phyloP scores from a whole-genome alignment of 495 filamentous ascomycete species.

The Baudoinia panamericana region DNA sequence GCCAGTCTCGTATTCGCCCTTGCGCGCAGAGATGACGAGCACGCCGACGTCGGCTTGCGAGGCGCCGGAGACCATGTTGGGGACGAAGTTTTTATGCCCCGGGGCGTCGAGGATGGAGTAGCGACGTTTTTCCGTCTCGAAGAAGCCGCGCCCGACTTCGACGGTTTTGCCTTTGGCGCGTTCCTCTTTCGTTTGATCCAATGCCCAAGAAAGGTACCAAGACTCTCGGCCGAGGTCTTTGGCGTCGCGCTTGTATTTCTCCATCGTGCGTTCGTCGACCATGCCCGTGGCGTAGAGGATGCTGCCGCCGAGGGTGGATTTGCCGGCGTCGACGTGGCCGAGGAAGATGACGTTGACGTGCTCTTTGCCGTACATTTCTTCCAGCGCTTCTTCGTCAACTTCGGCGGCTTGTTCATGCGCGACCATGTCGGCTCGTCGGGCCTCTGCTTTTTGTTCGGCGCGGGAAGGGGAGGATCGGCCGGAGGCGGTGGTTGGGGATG shows the following conservation, averaged over 20 bases:
- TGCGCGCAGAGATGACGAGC: conserved; percentile 89
- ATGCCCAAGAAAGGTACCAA: conserved; percentile 97
- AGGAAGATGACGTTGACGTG: conserved; percentile 98
- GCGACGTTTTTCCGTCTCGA: conserved; percentile 75
- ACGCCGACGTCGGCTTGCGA: conserved; percentile 94
- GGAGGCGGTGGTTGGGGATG: conserved; percentile 64
- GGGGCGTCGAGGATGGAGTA: conserved; percentile 96
- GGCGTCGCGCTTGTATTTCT: conserved; percentile 93
- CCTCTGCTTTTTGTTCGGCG: conserved; percentile 37
- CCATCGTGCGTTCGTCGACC: conserved; percentile 96
- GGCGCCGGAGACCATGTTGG: conserved; percentile 52
- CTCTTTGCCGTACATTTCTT: conserved; percentile 97
- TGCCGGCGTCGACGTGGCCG: conserved; percentile 94
- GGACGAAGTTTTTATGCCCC: conserved; percentile 32
- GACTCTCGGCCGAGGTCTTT: conserved; percentile 92
- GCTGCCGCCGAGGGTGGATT: conserved; percentile 84
- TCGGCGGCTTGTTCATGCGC: conserved; percentile 76
- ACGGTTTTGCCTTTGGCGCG: conserved; percentile 96
- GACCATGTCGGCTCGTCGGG: conserved; percentile 68
- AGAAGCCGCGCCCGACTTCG: conserved; percentile 91
- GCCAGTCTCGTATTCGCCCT: conserved; percentile 99
- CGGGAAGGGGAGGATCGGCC: conserved; percentile 57
- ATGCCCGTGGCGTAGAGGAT: conserved; percentile 91
- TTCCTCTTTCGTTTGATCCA: conserved; percentile 94
- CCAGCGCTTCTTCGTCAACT: conserved; percentile 79